A percentile compares a stretch with the other conserved stretches of the same genome.
Conservation (phyloP, 768 basidiomycete genomes). For the Lactifluus subvellereus region DNA sequence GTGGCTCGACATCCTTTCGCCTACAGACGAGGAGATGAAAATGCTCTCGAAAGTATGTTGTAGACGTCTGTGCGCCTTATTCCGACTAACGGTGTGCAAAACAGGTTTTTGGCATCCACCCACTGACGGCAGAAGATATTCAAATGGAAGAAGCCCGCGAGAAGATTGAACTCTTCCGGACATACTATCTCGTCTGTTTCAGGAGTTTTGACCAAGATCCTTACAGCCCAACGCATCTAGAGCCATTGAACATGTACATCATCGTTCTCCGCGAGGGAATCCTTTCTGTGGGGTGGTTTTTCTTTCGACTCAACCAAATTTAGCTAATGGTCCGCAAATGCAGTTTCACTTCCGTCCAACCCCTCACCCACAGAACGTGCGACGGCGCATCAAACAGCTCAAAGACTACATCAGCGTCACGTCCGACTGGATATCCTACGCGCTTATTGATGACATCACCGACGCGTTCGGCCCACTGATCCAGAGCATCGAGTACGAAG, state of each 20-base stretch:
- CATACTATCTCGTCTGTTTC: constrained; percentile 99
- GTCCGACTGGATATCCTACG: constrained; percentile 99
- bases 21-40: constrained; percentile 98
- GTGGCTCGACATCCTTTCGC: constrained; percentile 94
- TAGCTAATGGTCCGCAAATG: neutral
- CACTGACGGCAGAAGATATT: constrained; percentile 98
- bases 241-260: constrained; percentile 99
- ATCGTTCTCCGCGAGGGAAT: constrained; percentile 98
- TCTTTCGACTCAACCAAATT: neutral
- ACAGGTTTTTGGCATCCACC: constrained; percentile 95
- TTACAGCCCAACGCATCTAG: constrained; percentile 94
- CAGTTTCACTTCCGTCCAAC: constrained; percentile 98
- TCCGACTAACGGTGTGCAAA: neutral
- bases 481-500: constrained; percentile 98
- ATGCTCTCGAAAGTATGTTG: constrained; percentile 77
- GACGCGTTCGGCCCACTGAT: constrained; percentile 98
- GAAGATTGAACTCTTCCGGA: constrained; percentile 98
- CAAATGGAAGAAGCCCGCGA: constrained; percentile 99
- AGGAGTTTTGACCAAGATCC: constrained; percentile 98
- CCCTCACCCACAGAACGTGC: constrained; percentile 96
- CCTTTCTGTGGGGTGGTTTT: constrained; percentile 61
- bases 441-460: constrained; percentile 98
- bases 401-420: constrained; percentile 99
- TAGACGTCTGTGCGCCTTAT: neutral
- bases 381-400: constrained; percentile 95